Conservation (phyloP, 2,329 filamentous ascomycete species). For the Pseudocercospora cruenta region DNA sequence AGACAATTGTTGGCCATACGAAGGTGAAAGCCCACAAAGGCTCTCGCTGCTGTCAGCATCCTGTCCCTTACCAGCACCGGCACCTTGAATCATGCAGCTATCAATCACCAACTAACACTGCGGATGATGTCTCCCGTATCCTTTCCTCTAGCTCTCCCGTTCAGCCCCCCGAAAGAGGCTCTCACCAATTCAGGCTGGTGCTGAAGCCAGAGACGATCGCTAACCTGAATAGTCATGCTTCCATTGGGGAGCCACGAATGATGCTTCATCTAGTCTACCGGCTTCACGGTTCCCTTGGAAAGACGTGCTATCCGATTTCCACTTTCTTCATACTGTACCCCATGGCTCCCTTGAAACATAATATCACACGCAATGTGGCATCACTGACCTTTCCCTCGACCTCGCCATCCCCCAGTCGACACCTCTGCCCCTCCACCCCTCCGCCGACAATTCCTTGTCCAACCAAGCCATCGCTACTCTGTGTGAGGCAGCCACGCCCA, state of each 20-base stretch:
- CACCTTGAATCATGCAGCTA: constrained; percentile 10
- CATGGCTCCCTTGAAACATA: constrained; percentile 15
- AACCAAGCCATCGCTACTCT: constrained; percentile 12
- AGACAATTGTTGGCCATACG: background rate
- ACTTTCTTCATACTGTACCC: constrained; percentile 1
- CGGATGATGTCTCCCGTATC: background rate
- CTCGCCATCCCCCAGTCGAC: background rate
- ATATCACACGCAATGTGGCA: constrained; percentile 5
- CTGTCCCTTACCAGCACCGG: constrained; percentile 1
- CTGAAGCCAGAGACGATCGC: constrained; percentile 2
- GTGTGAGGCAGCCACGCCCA: constrained; percentile 13
- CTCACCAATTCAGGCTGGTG: constrained; percentile 4
- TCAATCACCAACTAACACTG: background rate
- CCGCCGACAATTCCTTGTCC: background rate
- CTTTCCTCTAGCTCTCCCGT: constrained; percentile 1
- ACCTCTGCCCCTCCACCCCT: background rate
- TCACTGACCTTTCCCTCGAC: background rate
- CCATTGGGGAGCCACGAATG: background rate
- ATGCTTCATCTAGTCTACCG: constrained; percentile 7
- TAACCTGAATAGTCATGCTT: background rate
- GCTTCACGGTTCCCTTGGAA: constrained; percentile 2
- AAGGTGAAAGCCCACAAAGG: no score
- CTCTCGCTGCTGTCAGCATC: background rate
- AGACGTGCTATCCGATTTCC: background rate
- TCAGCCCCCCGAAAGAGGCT: background rate